Percentiles rank a stretch among this genome's conserved stretches.
These are phyloP conservation scores for Magnaporthiopsis incrustans DNA, from an alignment of 2,329 filamentous ascomycete genomes.

Conservation along the genomic window DNA sequence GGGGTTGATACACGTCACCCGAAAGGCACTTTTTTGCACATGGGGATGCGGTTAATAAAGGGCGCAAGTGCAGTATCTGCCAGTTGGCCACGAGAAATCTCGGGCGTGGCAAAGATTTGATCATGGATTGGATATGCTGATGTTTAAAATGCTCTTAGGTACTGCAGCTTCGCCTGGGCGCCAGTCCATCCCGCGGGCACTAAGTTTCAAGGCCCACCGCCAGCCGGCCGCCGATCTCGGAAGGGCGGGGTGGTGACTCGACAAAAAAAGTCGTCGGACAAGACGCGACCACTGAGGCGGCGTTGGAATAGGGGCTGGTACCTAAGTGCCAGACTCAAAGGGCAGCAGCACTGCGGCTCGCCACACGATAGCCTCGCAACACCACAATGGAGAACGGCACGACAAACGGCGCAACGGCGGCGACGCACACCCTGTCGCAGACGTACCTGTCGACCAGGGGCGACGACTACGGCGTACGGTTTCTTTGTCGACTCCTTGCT, in stretches of 20 bases:
- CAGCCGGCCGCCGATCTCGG: not conserved
- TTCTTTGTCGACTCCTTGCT: not conserved
- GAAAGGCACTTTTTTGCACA: too few relatives aligned
- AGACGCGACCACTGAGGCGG: not conserved
- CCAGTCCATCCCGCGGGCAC: too few relatives aligned
- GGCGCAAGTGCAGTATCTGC: too few relatives aligned
- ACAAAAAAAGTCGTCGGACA: not conserved
- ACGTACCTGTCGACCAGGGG: constrained; percentile 12
- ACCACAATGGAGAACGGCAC: constrained; percentile 6
- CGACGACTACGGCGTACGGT: constrained; percentile 8
- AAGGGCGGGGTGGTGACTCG: not conserved
- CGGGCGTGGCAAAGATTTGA: too few relatives aligned
- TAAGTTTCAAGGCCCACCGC: not conserved
- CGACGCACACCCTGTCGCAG: constrained; percentile 16
- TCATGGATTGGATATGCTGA: too few relatives aligned
- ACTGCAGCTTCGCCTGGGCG: not conserved
- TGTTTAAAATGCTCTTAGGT: too few relatives aligned
- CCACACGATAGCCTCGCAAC: not conserved
- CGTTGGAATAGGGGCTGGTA: not conserved
- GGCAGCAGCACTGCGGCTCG: too few relatives aligned
- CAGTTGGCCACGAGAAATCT: too few relatives aligned
- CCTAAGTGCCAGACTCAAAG: too few relatives aligned
- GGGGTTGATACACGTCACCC: too few relatives aligned
- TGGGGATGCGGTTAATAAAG: too few relatives aligned
- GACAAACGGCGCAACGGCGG: constrained; percentile 3